These are phyloP conservation scores for Mucuna pruriens DNA, from an alignment of 306 rosid species.

Conservation along the genomic window DNA sequence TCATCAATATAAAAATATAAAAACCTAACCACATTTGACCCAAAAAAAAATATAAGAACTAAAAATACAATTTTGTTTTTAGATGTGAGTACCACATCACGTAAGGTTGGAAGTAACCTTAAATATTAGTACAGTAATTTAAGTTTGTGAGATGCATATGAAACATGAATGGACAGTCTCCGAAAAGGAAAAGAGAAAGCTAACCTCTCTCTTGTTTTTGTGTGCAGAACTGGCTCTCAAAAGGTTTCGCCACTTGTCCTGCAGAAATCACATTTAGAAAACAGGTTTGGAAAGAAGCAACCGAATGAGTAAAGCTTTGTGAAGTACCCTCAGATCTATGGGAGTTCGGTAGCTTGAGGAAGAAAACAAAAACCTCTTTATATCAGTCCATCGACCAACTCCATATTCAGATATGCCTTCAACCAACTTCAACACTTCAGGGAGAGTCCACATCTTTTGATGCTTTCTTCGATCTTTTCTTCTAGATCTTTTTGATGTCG, in stretches of 20 bases:
- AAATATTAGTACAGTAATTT: background rate
- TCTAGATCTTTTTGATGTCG: slow-evolving; percentile 51
- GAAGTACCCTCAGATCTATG: slow-evolving; percentile 86
- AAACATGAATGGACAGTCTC: background rate
- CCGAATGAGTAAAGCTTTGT: slow-evolving; percentile 32
- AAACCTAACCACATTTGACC: too few relatives aligned
- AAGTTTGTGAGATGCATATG: background rate
- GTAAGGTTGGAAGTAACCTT: background rate
- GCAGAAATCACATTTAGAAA: slow-evolving; percentile 42
- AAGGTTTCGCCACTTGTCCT: slow-evolving; percentile 99
- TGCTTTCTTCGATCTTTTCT: slow-evolving; percentile 83
- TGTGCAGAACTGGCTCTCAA: slow-evolving; percentile 63
- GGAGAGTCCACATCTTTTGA: slow-evolving; percentile 88
- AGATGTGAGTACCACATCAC: background rate
- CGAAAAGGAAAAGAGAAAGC: slow-evolving; percentile 25
- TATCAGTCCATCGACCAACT: slow-evolving; percentile 94
- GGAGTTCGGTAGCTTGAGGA: slow-evolving; percentile 85
- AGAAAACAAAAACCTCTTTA: slow-evolving; percentile 73
- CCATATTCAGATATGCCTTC: slow-evolving; percentile 96
- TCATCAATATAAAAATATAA: too few relatives aligned
- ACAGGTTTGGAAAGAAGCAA: slow-evolving; percentile 26
- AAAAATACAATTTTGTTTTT: too few relatives aligned
- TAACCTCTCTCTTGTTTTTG: slow-evolving; percentile 67
- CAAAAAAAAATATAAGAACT: too few relatives aligned
- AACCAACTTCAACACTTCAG: slow-evolving; percentile 78